phyloP scores from a whole-genome alignment of 176 grass and related monocot genomes.

The Luzula sylvatica region DNA sequence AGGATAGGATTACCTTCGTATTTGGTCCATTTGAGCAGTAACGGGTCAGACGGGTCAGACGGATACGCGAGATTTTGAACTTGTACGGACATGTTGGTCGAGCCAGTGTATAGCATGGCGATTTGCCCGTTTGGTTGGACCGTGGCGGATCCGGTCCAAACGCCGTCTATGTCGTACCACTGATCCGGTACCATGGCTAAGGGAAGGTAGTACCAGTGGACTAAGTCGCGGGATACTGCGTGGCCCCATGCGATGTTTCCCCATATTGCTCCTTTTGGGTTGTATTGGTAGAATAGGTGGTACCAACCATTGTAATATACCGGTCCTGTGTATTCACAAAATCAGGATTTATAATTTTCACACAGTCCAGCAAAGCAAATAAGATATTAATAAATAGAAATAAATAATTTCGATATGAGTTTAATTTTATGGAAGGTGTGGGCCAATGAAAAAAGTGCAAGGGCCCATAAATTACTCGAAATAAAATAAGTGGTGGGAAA shows the following conservation, averaged over 20 bases:
- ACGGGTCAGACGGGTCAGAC: constrained; percentile 41
- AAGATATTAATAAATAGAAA: constrained; percentile 9
- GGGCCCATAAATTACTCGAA: too few relatives aligned
- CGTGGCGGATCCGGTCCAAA: constrained; percentile 85
- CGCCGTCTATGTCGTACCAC: constrained; percentile 75
- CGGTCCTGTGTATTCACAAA: constrained; percentile 29
- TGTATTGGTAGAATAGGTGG: constrained; percentile 98
- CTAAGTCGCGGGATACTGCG: constrained; percentile 41
- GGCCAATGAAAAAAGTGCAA: too few relatives aligned
- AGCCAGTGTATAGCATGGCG: constrained; percentile 73
- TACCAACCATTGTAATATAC: constrained; percentile 85
- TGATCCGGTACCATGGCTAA: constrained; percentile 64
- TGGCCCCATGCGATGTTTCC: constrained; percentile 95
- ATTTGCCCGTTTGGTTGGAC: constrained; percentile 43
- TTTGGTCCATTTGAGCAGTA: constrained; percentile 65
- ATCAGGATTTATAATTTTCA: too few relatives aligned
- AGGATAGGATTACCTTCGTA: constrained; percentile 54
- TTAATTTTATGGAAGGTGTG: constrained; percentile 3
- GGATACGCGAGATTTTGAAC: constrained; percentile 75
- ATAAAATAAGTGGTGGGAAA: too few relatives aligned
- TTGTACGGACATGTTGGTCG: constrained; percentile 48
- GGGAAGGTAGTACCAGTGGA: constrained; percentile 73
- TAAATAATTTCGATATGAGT: not conserved
- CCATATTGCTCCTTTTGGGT: constrained; percentile 63
- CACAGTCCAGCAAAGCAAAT: constrained; percentile 7